Evolutionary conservation across 306 rosid species (phyloP).

Genomic region (Elaeagnus macrophylla): DNA sequence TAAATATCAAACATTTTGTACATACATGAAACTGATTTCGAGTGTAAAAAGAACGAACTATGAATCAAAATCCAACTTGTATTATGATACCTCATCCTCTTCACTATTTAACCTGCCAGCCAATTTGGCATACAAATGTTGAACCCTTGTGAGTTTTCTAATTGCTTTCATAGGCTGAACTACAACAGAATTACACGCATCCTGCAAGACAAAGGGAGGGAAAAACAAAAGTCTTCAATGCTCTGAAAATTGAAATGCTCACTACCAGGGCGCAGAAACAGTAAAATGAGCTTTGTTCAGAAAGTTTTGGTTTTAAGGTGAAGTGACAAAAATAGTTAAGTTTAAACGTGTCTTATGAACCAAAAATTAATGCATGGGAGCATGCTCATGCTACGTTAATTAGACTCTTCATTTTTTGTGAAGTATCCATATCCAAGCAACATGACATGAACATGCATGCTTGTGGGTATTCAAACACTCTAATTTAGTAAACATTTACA

Average conservation of each 20-base stretch:
- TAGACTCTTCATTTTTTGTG: no score
- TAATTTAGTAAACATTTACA: no score
- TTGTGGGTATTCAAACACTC: no score
- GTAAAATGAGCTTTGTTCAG: background rate
- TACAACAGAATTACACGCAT: constrained; percentile 51
- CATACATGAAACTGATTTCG: no score
- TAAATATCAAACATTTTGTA: background rate
- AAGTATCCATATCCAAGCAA: no score
- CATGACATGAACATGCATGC: no score
- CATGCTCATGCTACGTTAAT: no score
- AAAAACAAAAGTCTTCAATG: background rate
- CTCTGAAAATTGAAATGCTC: background rate
- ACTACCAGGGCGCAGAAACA: background rate
- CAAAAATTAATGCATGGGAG: no score
- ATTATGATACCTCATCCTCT: constrained; percentile 68
- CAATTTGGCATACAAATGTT: constrained; percentile 75
- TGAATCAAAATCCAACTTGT: constrained; percentile 2
- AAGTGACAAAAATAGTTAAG: background rate
- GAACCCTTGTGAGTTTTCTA: constrained; percentile 75
- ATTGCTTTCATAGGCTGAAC: constrained; percentile 66
- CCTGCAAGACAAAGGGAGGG: constrained; percentile 35
- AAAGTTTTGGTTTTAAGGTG: background rate
- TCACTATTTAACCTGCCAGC: constrained; percentile 55
- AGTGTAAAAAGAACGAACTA: background rate
- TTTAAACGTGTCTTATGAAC: background rate